phyloP scores from a whole-genome alignment of 2,329 filamentous ascomycete genomes.

The Colletotrichum viniferum region DNA sequence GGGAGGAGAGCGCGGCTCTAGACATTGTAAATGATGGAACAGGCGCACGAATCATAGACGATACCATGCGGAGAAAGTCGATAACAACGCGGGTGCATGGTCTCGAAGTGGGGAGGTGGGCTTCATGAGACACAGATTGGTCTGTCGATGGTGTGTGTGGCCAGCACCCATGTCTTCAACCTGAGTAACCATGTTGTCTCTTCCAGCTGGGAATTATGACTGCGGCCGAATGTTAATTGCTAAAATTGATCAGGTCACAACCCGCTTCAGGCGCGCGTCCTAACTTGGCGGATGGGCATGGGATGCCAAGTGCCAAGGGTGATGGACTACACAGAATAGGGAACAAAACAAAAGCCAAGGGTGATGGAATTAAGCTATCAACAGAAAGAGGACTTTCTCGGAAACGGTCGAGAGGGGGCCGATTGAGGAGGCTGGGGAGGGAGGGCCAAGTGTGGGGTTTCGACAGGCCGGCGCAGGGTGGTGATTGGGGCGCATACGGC shows the following conservation, averaged over 20 bases:
- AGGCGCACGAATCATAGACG: constrained; percentile 18
- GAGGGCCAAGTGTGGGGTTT: neutral
- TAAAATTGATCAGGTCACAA: constrained; percentile 7
- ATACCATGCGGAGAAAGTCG: constrained; percentile 7
- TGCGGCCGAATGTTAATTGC: neutral
- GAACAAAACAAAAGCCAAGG: too few species aligned
- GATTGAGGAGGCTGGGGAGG: neutral
- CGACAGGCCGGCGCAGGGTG: neutral
- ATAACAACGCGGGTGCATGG: constrained; percentile 3
- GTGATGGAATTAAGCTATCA: neutral
- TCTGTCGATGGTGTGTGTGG: neutral
- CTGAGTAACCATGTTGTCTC: neutral
- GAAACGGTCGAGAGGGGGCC: neutral
- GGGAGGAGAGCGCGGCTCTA: constrained; percentile 3
- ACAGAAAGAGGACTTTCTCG: neutral
- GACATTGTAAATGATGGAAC: neutral
- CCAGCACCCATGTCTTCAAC: neutral
- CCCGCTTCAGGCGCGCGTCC: constrained; percentile 1
- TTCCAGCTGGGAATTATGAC: neutral
- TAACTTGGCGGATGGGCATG: neutral
- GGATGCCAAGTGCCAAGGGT: neutral
- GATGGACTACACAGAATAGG: too few species aligned
- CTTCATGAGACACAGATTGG: neutral
- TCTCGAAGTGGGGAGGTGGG: constrained; percentile 9
- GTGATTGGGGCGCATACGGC: constrained; percentile 16